phyloP scores from a whole-genome alignment of 768 basidiomycete genomes.

The Leucocoprinus leucothites region DNA sequence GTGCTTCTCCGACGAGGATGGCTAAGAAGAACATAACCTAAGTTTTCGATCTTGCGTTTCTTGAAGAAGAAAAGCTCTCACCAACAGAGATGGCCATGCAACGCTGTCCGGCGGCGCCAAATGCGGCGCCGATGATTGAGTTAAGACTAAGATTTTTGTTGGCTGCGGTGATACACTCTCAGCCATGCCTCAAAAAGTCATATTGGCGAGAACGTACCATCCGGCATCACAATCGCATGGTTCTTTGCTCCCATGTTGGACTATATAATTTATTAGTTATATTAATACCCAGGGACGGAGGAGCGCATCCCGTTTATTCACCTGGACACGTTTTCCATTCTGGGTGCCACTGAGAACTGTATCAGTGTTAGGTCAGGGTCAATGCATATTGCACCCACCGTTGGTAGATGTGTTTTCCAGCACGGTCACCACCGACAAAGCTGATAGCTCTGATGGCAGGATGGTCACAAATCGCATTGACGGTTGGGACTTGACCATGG shows the following conservation, averaged over 20 bases:
- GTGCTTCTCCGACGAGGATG: conserved; percentile 79
- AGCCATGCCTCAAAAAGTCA: no score
- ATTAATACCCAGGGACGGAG: neutral
- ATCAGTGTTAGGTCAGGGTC: neutral
- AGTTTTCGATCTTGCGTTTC: neutral
- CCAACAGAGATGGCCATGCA: conserved; percentile 97
- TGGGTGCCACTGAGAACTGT: conserved; percentile 58
- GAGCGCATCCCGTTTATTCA: conserved; percentile 18
- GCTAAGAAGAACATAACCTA: conserved; percentile 31
- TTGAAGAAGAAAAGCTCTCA: conserved; percentile 27
- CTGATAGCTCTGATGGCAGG: conserved; percentile 91
- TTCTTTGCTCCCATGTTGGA: conserved; percentile 92
- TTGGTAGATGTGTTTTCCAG: conserved; percentile 93
- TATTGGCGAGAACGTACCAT: conserved; percentile 50
- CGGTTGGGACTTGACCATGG: conserved; percentile 86
- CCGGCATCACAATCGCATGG: conserved; percentile 90
- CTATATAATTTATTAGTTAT: conserved; percentile 19
- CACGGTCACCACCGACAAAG: conserved; percentile 92
- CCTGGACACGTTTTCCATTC: conserved; percentile 88
- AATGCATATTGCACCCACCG: conserved; percentile 37
- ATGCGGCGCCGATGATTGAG: conserved; percentile 90
- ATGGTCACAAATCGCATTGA: conserved; percentile 93
- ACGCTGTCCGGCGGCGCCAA: conserved; percentile 95
- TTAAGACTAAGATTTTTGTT: conserved; percentile 92
- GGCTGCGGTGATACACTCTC: conserved; percentile 38